Evolutionary conservation across 805 yeast genomes (phyloP), one percentile per base, ranked within the genome.

Genomic region (Yarrowia divulgata): DNA sequence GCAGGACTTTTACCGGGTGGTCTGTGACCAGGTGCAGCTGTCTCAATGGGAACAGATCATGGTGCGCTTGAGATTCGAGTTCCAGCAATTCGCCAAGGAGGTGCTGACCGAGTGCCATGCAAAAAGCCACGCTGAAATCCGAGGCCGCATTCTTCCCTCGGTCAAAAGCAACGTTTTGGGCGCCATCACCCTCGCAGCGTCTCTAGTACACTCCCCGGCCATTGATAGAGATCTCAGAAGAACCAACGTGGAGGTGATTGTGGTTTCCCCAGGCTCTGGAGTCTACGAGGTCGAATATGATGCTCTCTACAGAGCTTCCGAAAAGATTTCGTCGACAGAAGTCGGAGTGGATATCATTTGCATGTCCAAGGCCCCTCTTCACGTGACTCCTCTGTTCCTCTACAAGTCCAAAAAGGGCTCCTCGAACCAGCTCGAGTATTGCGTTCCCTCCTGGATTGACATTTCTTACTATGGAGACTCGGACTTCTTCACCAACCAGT

Each of bases 381-480:
- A 95, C 77, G 87, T 90, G 3, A 95, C 95, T 0, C 99, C 99
- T 0, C 78, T 95, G 43, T 90, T 96, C 73, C 79, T 98, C 67
- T 91, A 87, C 74, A 34, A 43, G 19, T 42, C 50, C 8, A 73
- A 72, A 32, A 70, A 71, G 35, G 69, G 71, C 9, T 69, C 29
- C 29, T 4, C 69, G 18, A 69, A 69, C n/a, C 55, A 67, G 37
- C 72, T 72, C 1, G 70, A 76, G 49, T 90, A 90, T 75, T 90
- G 96, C 76, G 90, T 93, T 12, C 99, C 99, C 1, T 89, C 90
- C 60, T 95, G 99, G 98, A 85, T 95, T 74, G 97, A 96, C 76
- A 89, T 93, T 14, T 93, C 97, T 0, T 95, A 90, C 75, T 95
- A 97, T 90, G 87, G 85, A 68, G 91, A 89, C 63, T 77, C 83